These are phyloP conservation scores for Saturnispora silvae DNA, from an alignment of 805 yeast species.

Conservation along the genomic window DNA sequence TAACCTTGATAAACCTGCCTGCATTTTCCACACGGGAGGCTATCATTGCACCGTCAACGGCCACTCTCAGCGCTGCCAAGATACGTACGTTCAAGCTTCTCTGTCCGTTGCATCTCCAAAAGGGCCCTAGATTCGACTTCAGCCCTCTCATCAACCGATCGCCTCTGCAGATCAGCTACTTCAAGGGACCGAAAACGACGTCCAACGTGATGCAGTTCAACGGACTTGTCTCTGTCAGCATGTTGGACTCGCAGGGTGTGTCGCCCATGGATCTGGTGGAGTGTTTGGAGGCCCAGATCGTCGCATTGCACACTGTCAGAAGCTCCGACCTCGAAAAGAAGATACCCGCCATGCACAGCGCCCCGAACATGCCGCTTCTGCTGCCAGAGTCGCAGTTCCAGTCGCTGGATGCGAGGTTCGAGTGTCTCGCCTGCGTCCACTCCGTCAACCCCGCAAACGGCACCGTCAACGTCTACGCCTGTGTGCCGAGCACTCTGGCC, in stretches of 20 bases:
- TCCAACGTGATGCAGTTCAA: slow-evolving; percentile 8
- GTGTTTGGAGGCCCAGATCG: slow-evolving; percentile 32
- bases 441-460: slow-evolving; percentile 37
- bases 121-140: slow-evolving; percentile 28
- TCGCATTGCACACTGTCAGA: slow-evolving; percentile 29
- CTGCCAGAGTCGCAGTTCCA: slow-evolving; percentile 12
- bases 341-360: neutral
- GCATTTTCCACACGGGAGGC: slow-evolving; percentile 11
- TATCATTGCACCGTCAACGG: slow-evolving; percentile 34
- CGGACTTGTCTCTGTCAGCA: slow-evolving; percentile 29
- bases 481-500: slow-evolving; percentile 10
- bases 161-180: slow-evolving; percentile 33
- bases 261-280: slow-evolving; percentile 25
- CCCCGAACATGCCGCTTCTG: slow-evolving; percentile 20
- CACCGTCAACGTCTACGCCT: slow-evolving; percentile 39
- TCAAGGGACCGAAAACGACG: slow-evolving; percentile 14
- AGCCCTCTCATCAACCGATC: slow-evolving; percentile 30
- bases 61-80: slow-evolving; percentile 43
- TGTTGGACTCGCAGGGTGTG: slow-evolving; percentile 26
- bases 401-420: slow-evolving; percentile 22
- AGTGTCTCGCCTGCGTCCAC: slow-evolving; percentile 56
- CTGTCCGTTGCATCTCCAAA: slow-evolving; percentile 38
- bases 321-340: slow-evolving; percentile 15
- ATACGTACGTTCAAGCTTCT: slow-evolving; percentile 41
- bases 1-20: slow-evolving; percentile 10